Base-by-base conservation (phyloP, 2,329 filamentous ascomycete genomes). In the Ceratocystis harringtonii region DNA sequence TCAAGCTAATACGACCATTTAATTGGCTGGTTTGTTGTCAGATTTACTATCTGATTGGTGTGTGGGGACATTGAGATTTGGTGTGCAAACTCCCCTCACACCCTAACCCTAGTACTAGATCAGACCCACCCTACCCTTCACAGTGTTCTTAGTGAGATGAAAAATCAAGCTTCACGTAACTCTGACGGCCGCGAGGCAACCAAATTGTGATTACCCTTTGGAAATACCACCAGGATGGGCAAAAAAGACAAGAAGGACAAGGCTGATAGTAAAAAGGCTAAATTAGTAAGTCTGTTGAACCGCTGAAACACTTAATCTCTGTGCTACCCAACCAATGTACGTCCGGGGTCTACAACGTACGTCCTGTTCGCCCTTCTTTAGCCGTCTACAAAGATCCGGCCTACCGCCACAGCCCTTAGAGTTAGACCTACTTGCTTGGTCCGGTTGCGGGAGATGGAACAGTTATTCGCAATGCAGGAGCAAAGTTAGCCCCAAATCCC, bases 211-310 rank as follows among this genome's bases (percentile, higher is more conserved):
- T 15, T 28, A 36, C 25, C 6, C n/a, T 22, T n/a, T n/a, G 22
- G 6, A 52, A n/a, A 52, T 52, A n/a, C 17, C 28, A 4, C n/a
- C 55, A 58, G 15, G 17, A 58, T 80, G 79, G 79, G 76, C 30
- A 81, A 81, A 69, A 79, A 80, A 68, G 81, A 81, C 71, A 81
- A 81, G 55, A 58, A 58, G 30, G 71, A 70, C 25, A 73, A 74
- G 65, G 70, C 69, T 22, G 79, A 80, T 3, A 71, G 76, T 69
- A 81, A 81, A 71, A 80, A 80, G 73, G 78, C 79, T 48, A 80
- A 79, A 71, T 75, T 79, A 71, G 79, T 78, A 68, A 60, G 68
- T 68, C 43, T 44, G 64, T 10, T 2, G 28, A 32, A 17, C 2
- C 17, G 12, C 15, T 32, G 5, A 57, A 57, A 30, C 52, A 17